Conservation (phyloP, 805 yeast species). For the Starmerella bombicola region DNA sequence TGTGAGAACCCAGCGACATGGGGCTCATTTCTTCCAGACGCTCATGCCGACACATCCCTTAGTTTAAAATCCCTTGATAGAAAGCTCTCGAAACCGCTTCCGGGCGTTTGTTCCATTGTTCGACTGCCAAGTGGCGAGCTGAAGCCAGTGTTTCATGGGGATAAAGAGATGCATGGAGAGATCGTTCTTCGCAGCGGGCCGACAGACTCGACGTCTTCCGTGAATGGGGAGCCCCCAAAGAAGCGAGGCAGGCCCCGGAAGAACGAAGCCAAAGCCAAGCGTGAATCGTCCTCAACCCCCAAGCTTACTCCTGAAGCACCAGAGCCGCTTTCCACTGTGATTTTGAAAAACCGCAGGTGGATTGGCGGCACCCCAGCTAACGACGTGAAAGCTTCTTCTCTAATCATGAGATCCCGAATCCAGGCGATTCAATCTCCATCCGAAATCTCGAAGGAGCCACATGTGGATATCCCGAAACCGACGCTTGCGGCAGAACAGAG, state of each 20-base stretch:
- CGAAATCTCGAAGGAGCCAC: background rate
- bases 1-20: slow-evolving; percentile 26
- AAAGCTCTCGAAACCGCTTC: background rate
- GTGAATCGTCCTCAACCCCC: background rate
- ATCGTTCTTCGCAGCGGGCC: slow-evolving; percentile 8
- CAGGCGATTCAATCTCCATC: background rate
- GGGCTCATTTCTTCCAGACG: slow-evolving; percentile 22
- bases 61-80: slow-evolving; percentile 9
- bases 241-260: slow-evolving; percentile 23
- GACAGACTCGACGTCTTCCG: background rate
- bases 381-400: background rate
- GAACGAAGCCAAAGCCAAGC: background rate
- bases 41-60: background rate
- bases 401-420: background rate
- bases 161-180: slow-evolving; percentile 8
- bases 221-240: slow-evolving; percentile 1
- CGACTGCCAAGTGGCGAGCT: slow-evolving; percentile 9
- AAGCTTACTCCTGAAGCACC: background rate
- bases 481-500: background rate
- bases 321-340: background rate
- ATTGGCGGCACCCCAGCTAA: background rate
- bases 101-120: slow-evolving; percentile 13
- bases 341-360: background rate
- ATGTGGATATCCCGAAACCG: background rate
- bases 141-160: slow-evolving; percentile 24